Conservation (phyloP, 2,329 filamentous ascomycete genomes). For the Dactylellina cionopaga region DNA sequence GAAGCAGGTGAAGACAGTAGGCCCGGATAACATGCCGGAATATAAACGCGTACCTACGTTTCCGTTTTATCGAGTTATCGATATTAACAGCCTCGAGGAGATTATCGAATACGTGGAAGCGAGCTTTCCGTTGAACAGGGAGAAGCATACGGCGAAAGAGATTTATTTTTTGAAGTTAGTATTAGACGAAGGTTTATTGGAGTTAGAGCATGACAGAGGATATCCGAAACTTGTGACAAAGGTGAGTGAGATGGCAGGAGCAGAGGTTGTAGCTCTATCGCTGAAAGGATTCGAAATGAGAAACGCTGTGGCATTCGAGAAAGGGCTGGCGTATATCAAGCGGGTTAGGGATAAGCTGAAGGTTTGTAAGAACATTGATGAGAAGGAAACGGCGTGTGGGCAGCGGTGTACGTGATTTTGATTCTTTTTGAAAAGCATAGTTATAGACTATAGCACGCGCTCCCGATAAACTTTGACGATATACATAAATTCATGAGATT, state of each 20-base stretch:
- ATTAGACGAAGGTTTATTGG: constrained; percentile 26
- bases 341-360: constrained; percentile 11
- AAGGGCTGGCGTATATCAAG: constrained; percentile 1
- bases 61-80: constrained; percentile 43
- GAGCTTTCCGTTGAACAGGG: constrained; percentile 43
- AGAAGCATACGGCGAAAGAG: constrained; percentile 21
- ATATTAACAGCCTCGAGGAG: constrained; percentile 31
- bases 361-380: constrained; percentile 44
- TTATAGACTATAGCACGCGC: no score
- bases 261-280: constrained; percentile 13
- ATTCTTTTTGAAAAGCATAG: background rate
- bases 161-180: constrained; percentile 8
- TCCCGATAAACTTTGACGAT: background rate
- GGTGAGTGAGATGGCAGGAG: constrained; percentile 1
- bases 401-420: constrained; percentile 37
- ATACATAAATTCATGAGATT: constrained; percentile 16
- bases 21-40: constrained; percentile 33
- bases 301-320: constrained; percentile 13
- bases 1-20: constrained; percentile 30
- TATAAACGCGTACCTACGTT: constrained; percentile 39
- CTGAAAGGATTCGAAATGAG: constrained; percentile 44
- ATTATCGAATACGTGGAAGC: constrained; percentile 42
- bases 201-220: constrained; percentile 9
- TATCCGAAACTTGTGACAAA: constrained; percentile 30
- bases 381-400: constrained; percentile 39